phyloP scores from a whole-genome alignment of 2,329 filamentous ascomycete species.

The Fusarium sp. region DNA sequence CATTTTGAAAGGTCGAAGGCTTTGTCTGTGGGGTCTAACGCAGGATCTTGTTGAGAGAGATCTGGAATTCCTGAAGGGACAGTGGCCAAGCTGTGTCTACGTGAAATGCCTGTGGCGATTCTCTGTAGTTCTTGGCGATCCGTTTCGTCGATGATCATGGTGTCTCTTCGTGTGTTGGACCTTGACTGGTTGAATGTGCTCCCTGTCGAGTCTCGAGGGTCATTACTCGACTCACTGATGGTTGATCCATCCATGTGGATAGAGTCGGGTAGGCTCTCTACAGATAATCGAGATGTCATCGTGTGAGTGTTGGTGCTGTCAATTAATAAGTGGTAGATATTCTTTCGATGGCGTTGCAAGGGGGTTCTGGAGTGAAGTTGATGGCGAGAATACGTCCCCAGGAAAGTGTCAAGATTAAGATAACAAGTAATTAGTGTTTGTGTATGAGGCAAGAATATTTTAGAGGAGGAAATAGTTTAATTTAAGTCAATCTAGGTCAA shows the following conservation, averaged over 20 bases:
- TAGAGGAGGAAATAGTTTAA: no score
- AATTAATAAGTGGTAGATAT: no score
- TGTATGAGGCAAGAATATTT: no score
- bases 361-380: no score
- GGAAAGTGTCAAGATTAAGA: no score
- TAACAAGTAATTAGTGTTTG: no score
- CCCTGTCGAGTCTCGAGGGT: neutral
- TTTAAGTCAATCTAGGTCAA: no score
- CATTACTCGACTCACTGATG: neutral
- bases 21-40: constrained; percentile 19
- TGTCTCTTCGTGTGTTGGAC: constrained; percentile 8
- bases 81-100: constrained; percentile 14
- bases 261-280: constrained; percentile 7
- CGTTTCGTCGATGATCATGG: constrained; percentile 24
- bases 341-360: no score
- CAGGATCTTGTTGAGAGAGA: constrained; percentile 5
- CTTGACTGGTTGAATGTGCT: constrained; percentile 8
- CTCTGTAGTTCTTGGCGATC: constrained; percentile 25
- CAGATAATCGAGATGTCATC: constrained; percentile 10
- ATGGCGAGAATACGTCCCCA: no score
- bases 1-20: constrained; percentile 32
- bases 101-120: constrained; percentile 26
- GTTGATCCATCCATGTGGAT: constrained; percentile 7
- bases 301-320: neutral
- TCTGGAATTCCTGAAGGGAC: constrained; percentile 4